These are phyloP conservation scores for Cordyceps militaris DNA, from an alignment of 2,329 filamentous ascomycete genomes.

Conservation along the genomic window DNA sequence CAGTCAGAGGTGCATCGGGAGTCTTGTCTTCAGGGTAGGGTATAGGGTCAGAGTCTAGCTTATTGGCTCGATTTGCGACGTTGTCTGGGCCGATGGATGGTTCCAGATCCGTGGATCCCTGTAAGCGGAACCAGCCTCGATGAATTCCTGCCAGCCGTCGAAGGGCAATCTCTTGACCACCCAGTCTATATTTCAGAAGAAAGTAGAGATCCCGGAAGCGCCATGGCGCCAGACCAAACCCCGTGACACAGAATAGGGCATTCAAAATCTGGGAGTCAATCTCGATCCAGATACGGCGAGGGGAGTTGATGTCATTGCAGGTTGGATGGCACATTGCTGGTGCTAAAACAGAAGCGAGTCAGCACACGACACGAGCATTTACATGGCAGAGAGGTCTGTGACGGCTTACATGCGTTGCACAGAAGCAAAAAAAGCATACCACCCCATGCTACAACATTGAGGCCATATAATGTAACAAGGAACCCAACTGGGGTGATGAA, in stretches of 20 bases:
- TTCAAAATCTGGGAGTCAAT: slow-evolving; percentile 40
- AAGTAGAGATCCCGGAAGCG: slow-evolving; percentile 70
- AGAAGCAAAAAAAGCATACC: slow-evolving; percentile 85
- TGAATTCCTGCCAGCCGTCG: slow-evolving; percentile 68
- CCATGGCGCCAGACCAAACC: slow-evolving; percentile 79
- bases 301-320: slow-evolving; percentile 67
- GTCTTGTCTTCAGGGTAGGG: slow-evolving; percentile 59
- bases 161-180: slow-evolving; percentile 47
- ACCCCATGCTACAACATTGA: slow-evolving; percentile 83
- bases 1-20: slow-evolving; percentile 62
- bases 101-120: slow-evolving; percentile 55
- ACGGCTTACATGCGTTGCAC: slow-evolving; percentile 50
- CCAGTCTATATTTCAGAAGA: slow-evolving; percentile 56
- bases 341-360: slow-evolving; percentile 23
- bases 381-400: background rate
- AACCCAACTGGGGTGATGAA: slow-evolving; percentile 70
- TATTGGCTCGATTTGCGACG: slow-evolving; percentile 34
- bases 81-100: slow-evolving; percentile 45
- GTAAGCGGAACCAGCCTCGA: slow-evolving; percentile 66
- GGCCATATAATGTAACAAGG: slow-evolving; percentile 67
- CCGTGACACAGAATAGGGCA: slow-evolving; percentile 78
- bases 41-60: slow-evolving; percentile 36
- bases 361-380: background rate
- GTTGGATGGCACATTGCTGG: slow-evolving; percentile 65
- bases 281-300: slow-evolving; percentile 79